phyloP scores from a whole-genome alignment of 805 yeast genomes.

The Saccharomyces eubayanus region DNA sequence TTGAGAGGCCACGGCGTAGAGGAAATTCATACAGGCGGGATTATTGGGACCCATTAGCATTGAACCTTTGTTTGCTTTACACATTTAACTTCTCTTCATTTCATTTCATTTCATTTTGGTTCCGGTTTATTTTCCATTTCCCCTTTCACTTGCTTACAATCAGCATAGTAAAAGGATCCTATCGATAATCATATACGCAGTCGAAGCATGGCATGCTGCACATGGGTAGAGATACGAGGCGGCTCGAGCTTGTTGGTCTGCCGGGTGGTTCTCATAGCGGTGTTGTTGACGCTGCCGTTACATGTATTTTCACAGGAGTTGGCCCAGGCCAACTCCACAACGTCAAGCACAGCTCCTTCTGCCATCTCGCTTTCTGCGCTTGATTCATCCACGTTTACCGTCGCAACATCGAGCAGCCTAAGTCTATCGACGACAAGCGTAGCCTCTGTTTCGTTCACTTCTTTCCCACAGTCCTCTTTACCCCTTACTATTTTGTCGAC shows the following conservation, averaged over 20 bases:
- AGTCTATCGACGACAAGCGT: constrained; percentile 4
- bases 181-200: not conserved
- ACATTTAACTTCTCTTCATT: not conserved
- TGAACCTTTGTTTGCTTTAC: not conserved
- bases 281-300: not conserved
- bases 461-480: constrained; percentile 1
- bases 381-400: constrained; percentile 6
- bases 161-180: not conserved
- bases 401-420: not conserved
- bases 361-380: not conserved
- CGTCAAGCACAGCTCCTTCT: not conserved
- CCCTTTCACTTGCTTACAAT: not conserved
- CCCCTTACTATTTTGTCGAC: constrained; percentile 1
- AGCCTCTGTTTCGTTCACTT: constrained; percentile 6
- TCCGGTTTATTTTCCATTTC: not conserved
- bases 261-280: not conserved
- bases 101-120: not conserved
- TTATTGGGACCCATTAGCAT: not conserved
- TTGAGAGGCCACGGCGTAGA: not conserved
- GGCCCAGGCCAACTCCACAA: not conserved
- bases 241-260: not conserved
- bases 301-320: not conserved
- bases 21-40: not conserved
- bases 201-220: not conserved
- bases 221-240: not conserved